phyloP scores from a whole-genome alignment of 2,329 filamentous ascomycete genomes.

The Microthyrium microscopicum region DNA sequence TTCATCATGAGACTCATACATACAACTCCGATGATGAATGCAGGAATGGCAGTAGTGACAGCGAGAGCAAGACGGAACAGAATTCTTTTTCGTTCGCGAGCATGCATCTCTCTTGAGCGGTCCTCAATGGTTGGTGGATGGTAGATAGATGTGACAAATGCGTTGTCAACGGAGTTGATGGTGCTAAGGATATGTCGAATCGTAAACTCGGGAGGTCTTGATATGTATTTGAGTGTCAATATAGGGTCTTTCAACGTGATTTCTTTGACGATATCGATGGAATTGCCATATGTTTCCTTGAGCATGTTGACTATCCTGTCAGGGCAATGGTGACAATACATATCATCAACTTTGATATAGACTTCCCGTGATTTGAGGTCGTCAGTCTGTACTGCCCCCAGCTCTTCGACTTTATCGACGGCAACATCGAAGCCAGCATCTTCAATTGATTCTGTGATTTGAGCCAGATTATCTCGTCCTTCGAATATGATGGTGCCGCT shows the following conservation, averaged over 20 bases:
- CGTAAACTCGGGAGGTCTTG: slow-evolving; percentile 51
- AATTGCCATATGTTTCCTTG: slow-evolving; percentile 28
- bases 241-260: slow-evolving; percentile 47
- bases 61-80: slow-evolving; percentile 56
- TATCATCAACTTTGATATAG: slow-evolving; percentile 23
- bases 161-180: slow-evolving; percentile 49
- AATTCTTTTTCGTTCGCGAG: slow-evolving; percentile 50
- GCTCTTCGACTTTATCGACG: slow-evolving; percentile 17
- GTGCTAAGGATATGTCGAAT: slow-evolving; percentile 55
- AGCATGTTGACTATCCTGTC: slow-evolving; percentile 37
- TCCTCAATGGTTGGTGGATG: slow-evolving; percentile 75
- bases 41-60: slow-evolving; percentile 55
- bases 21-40: slow-evolving; percentile 73
- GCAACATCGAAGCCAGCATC: slow-evolving; percentile 26
- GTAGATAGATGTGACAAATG: slow-evolving; percentile 52
- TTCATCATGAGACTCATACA: slow-evolving; percentile 69
- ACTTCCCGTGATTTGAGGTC: slow-evolving; percentile 16
- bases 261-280: slow-evolving; percentile 38
- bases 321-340: slow-evolving; percentile 31
- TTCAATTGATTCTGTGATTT: slow-evolving; percentile 33
- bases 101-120: slow-evolving; percentile 55
- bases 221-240: slow-evolving; percentile 53
- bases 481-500: slow-evolving; percentile 32
- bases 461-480: slow-evolving; percentile 27
- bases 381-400: slow-evolving; percentile 6